Base-by-base conservation (phyloP, 2,329 filamentous ascomycete genomes). In the Ascocoryne sarcoides region DNA sequence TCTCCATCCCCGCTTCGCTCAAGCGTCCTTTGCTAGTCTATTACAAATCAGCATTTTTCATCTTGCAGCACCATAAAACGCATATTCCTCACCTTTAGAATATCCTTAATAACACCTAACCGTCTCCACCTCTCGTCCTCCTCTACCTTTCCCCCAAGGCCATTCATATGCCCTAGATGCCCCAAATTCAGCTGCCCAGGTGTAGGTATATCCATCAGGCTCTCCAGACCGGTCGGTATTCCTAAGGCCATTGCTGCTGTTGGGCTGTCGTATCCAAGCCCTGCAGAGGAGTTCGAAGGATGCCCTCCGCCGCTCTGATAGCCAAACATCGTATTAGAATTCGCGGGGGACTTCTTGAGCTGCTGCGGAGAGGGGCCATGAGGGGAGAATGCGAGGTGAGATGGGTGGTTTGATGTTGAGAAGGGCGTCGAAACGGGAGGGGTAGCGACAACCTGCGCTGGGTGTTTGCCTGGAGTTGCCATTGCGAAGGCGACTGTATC, bases 1-100 rank as follows among this genome's bases (percentile, higher is more conserved):
- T 71, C 58, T 84, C 78, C n/a, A 92, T 67, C 2, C 82, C 82
- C 20, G 82, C 77, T 54, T 85, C 81, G 50, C 82, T 85, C 28
- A 90, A 77, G 30, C 79, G 65, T 3, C 82, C 82, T 47, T 75
- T 75, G 51, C 61, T 60, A 10, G 47, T 50, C 50, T 63, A 47
- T 56, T 57, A 33, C 2, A 17, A 8, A 16, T 45, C 19, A 45
- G 39, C 20, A 39, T 29, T 29, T 20, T 32, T 12, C 31, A 5
- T 4, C 32, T 7, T 18, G 5, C 10, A 8, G 1, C 16, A 8
- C 4, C n/a, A 26, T 7, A 26, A 26, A 26, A 10, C 7, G n/a
- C n/a, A n/a, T n/a, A n/a, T n/a, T n/a, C 12, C 38, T 1, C 29
- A 54, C 53, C 44, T 59, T 57, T 19, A 61, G 36, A 23, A 59